Conservation (phyloP, 1,139 yeast species). For the Maudiozyma humilis region DNA sequence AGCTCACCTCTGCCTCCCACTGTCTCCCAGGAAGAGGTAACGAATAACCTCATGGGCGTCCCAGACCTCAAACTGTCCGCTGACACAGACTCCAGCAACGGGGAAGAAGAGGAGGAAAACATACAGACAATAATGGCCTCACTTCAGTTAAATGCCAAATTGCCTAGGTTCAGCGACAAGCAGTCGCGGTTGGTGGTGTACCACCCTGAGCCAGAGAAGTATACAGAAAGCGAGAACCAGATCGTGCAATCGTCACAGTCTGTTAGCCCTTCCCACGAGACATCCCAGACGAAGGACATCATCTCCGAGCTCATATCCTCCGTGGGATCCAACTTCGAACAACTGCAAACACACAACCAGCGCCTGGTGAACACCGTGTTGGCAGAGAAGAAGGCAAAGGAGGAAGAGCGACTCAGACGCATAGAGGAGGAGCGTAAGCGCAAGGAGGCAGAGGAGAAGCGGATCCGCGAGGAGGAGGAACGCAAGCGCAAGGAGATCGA, state of each 20-base stretch:
- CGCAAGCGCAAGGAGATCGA: background rate
- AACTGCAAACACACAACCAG: constrained; percentile 9
- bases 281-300: background rate
- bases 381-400: constrained; percentile 6
- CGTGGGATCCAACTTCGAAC: constrained; percentile 7
- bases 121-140: background rate
- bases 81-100: background rate
- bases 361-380: constrained; percentile 11
- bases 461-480: constrained; percentile 6
- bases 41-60: background rate
- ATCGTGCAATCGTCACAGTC: too few relatives aligned
- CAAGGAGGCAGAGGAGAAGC: constrained; percentile 5
- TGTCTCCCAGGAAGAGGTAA: background rate
- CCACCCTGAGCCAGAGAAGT: background rate
- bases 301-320: constrained; percentile 4
- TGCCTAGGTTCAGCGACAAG: constrained; percentile 1
- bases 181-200: background rate
- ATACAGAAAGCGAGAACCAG: too few relatives aligned
- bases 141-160: constrained; percentile 5
- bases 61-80: constrained; percentile 14
- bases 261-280: background rate
- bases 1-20: background rate
- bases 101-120: background rate
- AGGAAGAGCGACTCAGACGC: constrained; percentile 7
- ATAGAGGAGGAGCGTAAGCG: constrained; percentile 10